Conservation (phyloP, 2,329 filamentous ascomycete genomes). For the Westerdykella ornata region DNA sequence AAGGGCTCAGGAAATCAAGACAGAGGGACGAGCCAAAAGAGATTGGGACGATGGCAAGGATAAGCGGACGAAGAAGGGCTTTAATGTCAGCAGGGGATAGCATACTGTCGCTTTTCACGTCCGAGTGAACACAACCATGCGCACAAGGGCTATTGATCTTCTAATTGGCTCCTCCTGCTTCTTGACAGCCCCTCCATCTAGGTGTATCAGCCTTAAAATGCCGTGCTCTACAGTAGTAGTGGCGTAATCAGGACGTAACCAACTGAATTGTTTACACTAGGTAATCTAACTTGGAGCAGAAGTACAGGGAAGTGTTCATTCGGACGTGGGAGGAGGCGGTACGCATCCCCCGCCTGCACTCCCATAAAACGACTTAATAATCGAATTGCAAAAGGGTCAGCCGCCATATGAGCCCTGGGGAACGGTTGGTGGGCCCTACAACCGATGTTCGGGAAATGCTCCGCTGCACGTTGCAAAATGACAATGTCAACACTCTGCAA, state of each 20-base stretch:
- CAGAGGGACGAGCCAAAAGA: conserved; percentile 46
- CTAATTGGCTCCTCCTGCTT: not conserved
- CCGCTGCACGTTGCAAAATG: too few species aligned
- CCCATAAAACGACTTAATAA: too few species aligned
- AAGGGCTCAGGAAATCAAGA: conserved; percentile 64
- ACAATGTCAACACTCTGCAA: too few species aligned
- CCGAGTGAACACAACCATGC: not conserved
- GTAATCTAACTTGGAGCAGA: too few species aligned
- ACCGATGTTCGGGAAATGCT: too few species aligned
- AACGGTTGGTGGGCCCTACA: too few species aligned
- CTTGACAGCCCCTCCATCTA: too few species aligned
- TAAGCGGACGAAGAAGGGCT: conserved; percentile 15
- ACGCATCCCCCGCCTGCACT: too few species aligned
- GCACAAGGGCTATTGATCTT: not conserved
- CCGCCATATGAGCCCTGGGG: too few species aligned
- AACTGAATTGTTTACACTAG: not conserved
- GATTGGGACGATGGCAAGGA: conserved; percentile 24
- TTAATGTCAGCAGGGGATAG: not conserved
- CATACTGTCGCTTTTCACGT: not conserved
- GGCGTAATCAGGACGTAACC: not conserved
- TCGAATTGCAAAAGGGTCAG: too few species aligned
- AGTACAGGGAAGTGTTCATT: too few species aligned
- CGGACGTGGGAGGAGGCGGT: too few species aligned
- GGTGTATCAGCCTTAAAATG: not conserved
- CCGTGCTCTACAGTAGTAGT: not conserved